Percentiles rank a stretch among this genome's conserved stretches.
Conservation (phyloP, 2,329 filamentous ascomycete species). For the Triangularia setosa region DNA sequence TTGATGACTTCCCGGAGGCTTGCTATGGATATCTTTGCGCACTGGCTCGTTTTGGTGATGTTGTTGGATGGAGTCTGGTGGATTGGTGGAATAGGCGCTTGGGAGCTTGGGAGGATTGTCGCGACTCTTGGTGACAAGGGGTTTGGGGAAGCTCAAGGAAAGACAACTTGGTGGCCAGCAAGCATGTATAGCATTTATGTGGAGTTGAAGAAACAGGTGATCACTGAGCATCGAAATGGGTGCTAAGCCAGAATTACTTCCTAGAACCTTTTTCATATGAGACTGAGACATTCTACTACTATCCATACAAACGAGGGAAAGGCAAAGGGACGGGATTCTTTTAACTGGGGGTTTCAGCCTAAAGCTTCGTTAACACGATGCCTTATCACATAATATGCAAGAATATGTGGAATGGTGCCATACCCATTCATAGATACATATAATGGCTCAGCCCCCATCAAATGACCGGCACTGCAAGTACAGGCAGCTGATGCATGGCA, state of each 20-base stretch:
- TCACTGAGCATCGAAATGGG: background rate
- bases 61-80: conserved; percentile 39
- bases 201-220: background rate
- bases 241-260: background rate
- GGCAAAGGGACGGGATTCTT: no score
- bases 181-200: background rate
- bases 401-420: no score
- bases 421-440: no score
- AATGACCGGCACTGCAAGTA: no score
- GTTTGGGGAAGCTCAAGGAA: background rate
- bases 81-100: conserved; percentile 35
- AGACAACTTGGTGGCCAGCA: background rate
- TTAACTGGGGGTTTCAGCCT: no score
- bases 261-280: no score
- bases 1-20: conserved; percentile 12
- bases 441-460: no score
- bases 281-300: no score
- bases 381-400: no score
- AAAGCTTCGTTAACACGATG: no score
- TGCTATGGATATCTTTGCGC: conserved; percentile 37
- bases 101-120: conserved; percentile 32
- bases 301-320: no score
- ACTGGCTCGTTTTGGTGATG: conserved; percentile 38
- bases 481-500: no score
- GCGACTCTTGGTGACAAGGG: background rate